Percentiles rank a stretch among this genome's conserved stretches.
These are phyloP conservation scores for Aspergillus taichungensis DNA, from an alignment of 495 filamentous ascomycete genomes.

Conservation along the genomic window DNA sequence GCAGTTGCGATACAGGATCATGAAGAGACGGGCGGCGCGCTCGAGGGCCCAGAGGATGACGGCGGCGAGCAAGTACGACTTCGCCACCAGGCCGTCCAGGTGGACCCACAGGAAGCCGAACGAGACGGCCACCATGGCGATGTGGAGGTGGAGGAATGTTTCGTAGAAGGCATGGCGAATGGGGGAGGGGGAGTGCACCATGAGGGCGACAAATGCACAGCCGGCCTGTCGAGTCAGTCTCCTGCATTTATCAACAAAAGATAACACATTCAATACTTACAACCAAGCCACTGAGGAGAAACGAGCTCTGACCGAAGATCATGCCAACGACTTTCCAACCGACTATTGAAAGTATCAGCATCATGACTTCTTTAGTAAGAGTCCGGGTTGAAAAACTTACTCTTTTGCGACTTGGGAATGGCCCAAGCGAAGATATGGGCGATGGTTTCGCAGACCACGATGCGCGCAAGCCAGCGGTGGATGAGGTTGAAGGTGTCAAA, in stretches of 20 bases:
- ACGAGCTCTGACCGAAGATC: constrained; percentile 40
- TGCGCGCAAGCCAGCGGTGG: constrained; percentile 70
- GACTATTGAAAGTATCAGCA: constrained; percentile 18
- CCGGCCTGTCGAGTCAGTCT: constrained; percentile 25
- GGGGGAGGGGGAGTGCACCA: constrained; percentile 61
- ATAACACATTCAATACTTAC: no score
- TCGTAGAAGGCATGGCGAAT: constrained; percentile 94
- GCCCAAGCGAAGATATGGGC: constrained; percentile 58
- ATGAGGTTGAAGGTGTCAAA: constrained; percentile 75
- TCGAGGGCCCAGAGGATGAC: constrained; percentile 73
- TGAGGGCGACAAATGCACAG: constrained; percentile 44
- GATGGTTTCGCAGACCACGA: constrained; percentile 57
- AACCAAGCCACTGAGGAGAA: constrained; percentile 49
- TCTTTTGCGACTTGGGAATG: constrained; percentile 55
- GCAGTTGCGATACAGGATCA: constrained; percentile 64
- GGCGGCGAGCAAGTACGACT: constrained; percentile 56
- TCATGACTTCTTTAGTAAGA: not conserved
- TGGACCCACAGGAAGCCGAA: constrained; percentile 67
- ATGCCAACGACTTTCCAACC: constrained; percentile 54
- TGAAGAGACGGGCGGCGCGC: constrained; percentile 56
- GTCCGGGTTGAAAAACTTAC: constrained; percentile 13
- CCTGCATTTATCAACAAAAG: no score
- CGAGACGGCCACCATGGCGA: constrained; percentile 53
- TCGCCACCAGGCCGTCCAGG: constrained; percentile 53
- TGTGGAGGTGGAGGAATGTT: constrained; percentile 79